Evolutionary conservation across 768 basidiomycete species (phyloP).

Genomic region (Mycena haematopus): DNA sequence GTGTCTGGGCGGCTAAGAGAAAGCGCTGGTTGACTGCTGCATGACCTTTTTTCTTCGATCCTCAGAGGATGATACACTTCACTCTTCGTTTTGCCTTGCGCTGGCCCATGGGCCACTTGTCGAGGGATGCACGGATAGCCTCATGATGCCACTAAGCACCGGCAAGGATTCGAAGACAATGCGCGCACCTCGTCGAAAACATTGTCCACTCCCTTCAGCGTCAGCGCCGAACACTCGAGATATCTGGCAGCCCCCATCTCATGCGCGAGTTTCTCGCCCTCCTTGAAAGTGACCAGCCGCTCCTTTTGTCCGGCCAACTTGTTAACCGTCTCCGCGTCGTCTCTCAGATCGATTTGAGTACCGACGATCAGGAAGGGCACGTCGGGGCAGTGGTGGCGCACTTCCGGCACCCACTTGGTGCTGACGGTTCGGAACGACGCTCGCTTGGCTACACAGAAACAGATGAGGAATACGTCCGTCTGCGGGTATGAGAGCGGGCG

Average conservation of each 20-base stretch:
- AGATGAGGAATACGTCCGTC: too few species aligned
- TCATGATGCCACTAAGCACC: too few species aligned
- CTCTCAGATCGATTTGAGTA: conserved; percentile 96
- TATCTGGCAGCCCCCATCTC: conserved; percentile 86
- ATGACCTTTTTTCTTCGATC: too few species aligned
- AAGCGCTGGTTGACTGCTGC: too few species aligned
- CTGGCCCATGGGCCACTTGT: too few species aligned
- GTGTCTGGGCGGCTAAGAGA: too few species aligned
- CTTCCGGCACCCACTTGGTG: conserved; percentile 95
- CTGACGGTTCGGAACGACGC: conserved; percentile 44
- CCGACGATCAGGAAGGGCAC: conserved; percentile 99
- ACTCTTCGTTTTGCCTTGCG: too few species aligned
- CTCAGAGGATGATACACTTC: too few species aligned
- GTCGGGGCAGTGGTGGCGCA: conserved; percentile 98
- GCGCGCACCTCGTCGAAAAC: conserved; percentile 96
- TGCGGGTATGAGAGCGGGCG: too few species aligned
- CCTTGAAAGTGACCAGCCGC: conserved; percentile 83
- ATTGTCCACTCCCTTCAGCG: conserved; percentile 62
- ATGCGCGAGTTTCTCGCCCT: conserved; percentile 64
- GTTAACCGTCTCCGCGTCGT: conserved; percentile 57
- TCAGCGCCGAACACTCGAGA: too few species aligned
- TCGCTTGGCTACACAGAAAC: conserved; percentile 95
- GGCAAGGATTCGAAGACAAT: too few species aligned
- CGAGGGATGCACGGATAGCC: too few species aligned
- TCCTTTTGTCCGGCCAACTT: conserved; percentile 97